Base-by-base conservation (phyloP, 2,329 filamentous ascomycete genomes). In the Boeremia lycopersici region DNA sequence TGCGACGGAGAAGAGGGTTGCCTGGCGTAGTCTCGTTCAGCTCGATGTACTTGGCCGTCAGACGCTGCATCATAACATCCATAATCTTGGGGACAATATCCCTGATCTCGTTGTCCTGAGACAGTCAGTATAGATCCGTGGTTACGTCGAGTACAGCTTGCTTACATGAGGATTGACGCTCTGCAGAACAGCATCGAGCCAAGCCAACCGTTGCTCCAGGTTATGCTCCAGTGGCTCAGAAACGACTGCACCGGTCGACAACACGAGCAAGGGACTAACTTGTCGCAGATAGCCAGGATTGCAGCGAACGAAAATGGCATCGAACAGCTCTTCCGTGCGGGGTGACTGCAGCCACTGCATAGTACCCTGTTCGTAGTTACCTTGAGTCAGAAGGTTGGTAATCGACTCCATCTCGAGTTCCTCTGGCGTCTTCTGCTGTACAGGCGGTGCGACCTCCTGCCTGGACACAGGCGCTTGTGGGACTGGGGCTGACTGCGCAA, bases 231-330 rank as follows among this genome's bases (percentile, higher is more conserved):
- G 74, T 39, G 79, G 79, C 3, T 81, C 79, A 2, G 84, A 86
- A 25, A 87, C 82, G n/a, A 85, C 84, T 19, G 84, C 84, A 47
- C 82, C 83, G 25, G 86, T 84, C 2, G 84, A 86, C 36, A 88
- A 78, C 23, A 80, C 77, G 31, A 87, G 79, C 35, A 88, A 79
- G 2, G 84, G 81, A 28, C 83, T 80, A 15, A 87, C 78, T 34
- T 78, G 75, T 15, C 74, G 74, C 23, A 88, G 75, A 69, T 85
- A 88, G 8, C 75, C 71, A 1, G 85, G 84, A 56, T 83, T 81
- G 62, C 82, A 78, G 49, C 78, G 80, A 19, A 84, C 78, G 65
- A 88, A 87, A 46, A 87, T 77, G 26, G 80, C 78, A 69, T 87
- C 84, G 66, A 87, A 88, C n/a, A 88, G 76, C 40, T 83, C 80